Base-by-base conservation (phyloP, 345 rosid genomes). In the Hibiscus tridactylites region DNA sequence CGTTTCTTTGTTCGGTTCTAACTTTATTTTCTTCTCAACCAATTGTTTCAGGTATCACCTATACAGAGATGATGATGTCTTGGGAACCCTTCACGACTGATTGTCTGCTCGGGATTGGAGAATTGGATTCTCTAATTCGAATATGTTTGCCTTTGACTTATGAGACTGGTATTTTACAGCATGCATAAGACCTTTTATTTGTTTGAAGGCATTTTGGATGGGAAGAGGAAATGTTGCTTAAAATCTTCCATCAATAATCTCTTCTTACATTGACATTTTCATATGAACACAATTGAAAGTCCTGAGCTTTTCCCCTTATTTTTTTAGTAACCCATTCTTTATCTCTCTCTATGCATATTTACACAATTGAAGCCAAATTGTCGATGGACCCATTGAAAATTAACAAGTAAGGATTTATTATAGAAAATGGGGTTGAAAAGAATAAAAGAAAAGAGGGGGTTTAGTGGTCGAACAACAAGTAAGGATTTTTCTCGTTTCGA, bases 61-160 rank as follows among this genome's bases (percentile, higher is more conserved):
- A 42, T 88, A 78, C 35, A 70, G 90, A 60, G 88, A 88, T 74
- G 88, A 88, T 4, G 88, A 83, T 44, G 78, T 88, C 71, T 75
- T 88, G 80, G 90, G 90, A 29, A 88, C 86, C 26, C 83, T 86
- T n/a, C 86, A 79, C 69, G 90, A 85, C 39, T 82, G 75, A 71
- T 61, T 53, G 52, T 24, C 12, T 2, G 9, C 7, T 24, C 28
- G 37, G 70, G 57, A 58, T 2, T 26, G 62, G 33, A 24, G 70
- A 66, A 28, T 28, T 67, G 7, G 71, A 2, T 49, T 67, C 58
- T 49, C 42, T 47, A 11, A 28, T 28, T 66, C 59, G 15, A 28
- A 47, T 47, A 15, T 57, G 21, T 47, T 29, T 50, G 26, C 3
- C 44, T 50, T 28, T 0, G 71, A 68, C 59, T 29, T 50, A 58